Evolutionary conservation across 306 rosid species (phyloP), one percentile per base, ranked within the genome.

Genomic region (Cicer chorassanicum): DNA sequence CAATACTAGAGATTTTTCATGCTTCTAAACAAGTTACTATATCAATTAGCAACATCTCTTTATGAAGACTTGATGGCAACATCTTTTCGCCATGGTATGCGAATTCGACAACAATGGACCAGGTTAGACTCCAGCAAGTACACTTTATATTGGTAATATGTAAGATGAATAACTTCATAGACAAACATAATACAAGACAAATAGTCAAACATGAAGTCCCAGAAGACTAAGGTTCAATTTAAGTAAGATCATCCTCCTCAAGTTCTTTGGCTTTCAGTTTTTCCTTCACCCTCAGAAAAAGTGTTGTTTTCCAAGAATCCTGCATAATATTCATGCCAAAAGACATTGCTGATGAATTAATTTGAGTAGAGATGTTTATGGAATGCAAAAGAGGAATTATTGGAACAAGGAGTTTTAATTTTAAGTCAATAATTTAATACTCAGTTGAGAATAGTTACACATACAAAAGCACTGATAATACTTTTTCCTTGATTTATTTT

Each of bases 191-290:
- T 54, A 55, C 87, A 80, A 64, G 21, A 64, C 66, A 81, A 67
- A 83, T 68, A 85, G 76, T 75, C 81, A 72, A 64, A 79, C 81
- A 59, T 68, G 65, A 76, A 76, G 67, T 51, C 46, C 76, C 60
- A 19, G 36, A 16, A 68, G 45, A 80, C 56, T 57, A 61, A 8
- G 45, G 44, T 42, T 53, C 67, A 65, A 14, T 67, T 89, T 71
- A 95, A 73, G 99, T 95, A 59, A 95, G 99, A 80, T 95, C 99
- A 68, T 94, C 99, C 72, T 95, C 99, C 87, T 94, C 99, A 9
- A 90, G 87, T 82, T 95, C 99, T 86, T 90, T 95, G 79, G 99
- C 92, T 83, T 95, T 95, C 85, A 92, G 85, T 80, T 95, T 90
- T 16, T 95, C 99, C 86, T 95, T 95, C 89, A 95, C 99, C 89